Base-by-base conservation (phyloP, 2,329 filamentous ascomycete genomes). In the Diaporthe australafricana region DNA sequence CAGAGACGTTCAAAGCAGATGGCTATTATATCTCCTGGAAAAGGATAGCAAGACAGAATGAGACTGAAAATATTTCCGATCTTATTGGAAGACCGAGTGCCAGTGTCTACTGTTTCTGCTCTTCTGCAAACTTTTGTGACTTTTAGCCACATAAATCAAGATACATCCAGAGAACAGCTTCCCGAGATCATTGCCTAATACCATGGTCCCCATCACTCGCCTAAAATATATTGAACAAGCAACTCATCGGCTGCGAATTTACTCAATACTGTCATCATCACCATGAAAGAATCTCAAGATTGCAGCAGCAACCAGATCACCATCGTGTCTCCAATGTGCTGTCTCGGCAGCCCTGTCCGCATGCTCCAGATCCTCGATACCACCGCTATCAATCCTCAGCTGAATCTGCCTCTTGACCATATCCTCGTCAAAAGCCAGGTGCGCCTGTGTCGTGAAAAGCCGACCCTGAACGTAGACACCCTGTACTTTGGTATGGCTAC, bases 401-500 rank as follows among this genome's bases (percentile, higher is more conserved):
- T 87, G 84, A 63, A 95, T 83, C 69, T 95, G 81, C 73, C 92
- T 87, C 60, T 82, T 85, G 68, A 94, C 88, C 78, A 95, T 94
- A 35, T 90, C 88, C 75, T 88, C 85, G 27, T 87, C 91, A 78
- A 95, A 95, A 72, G 95, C 94, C 1, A 94, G 89, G 79, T 96
- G 94, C 0, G 93, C 94, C 82, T 96, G 94, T 1, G 95, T 87
- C 0, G 92, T 91, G 70, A 96, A 91, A 25, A 94, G 82, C 27
- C 87, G 85, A 55, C 87, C 84, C 16, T 88, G 85, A 45, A 87
- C 83, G 78, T 95, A 96, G 85, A 96, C 90, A 30, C 92, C 93
- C 80, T 96, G 94, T 3, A 94, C 88, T 84, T 87, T 1, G 90
- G 94, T 63, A 9, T 63, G 57, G 27, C 40, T 63, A 4, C 57